Conservation (phyloP, 2,329 filamentous ascomycete species). For the Penicillium sp. region DNA sequence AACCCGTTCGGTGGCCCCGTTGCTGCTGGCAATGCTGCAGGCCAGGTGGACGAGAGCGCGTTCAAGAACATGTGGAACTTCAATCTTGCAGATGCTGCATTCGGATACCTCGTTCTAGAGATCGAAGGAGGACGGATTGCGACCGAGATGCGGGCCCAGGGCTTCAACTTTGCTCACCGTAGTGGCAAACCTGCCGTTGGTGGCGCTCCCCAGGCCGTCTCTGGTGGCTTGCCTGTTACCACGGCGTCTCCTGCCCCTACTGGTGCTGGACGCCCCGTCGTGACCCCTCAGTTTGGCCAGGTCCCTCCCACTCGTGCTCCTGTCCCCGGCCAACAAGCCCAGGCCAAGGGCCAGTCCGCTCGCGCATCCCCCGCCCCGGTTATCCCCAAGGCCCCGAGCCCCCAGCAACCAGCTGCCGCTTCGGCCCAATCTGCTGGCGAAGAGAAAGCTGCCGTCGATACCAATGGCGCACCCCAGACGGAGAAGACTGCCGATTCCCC, state of each 20-base stretch:
- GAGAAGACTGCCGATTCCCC: slow-evolving; percentile 47
- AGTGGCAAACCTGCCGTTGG: slow-evolving; percentile 70
- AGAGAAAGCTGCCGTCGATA: slow-evolving; percentile 51
- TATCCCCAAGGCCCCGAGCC: slow-evolving; percentile 41
- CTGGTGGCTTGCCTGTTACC: slow-evolving; percentile 29
- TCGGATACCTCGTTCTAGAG: slow-evolving; percentile 92
- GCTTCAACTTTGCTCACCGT: slow-evolving; percentile 98
- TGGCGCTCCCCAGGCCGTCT: slow-evolving; percentile 32
- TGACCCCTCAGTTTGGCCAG: slow-evolving; percentile 44
- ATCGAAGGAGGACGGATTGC: slow-evolving; percentile 94
- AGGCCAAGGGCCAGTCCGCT: slow-evolving; percentile 33
- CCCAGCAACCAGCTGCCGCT: slow-evolving; percentile 37
- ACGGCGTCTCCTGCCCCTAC: slow-evolving; percentile 40
- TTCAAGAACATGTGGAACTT: slow-evolving; percentile 99
- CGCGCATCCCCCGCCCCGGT: slow-evolving; percentile 44
- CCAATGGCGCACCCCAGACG: slow-evolving; percentile 54
- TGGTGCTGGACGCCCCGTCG: slow-evolving; percentile 37
- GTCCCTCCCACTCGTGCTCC: slow-evolving; percentile 36
- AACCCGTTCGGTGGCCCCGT: slow-evolving; percentile 93
- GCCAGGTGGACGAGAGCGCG: slow-evolving; percentile 94
- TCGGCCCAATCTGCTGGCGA: slow-evolving; percentile 44
- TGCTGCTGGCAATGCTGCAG: slow-evolving; percentile 67
- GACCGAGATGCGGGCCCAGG: slow-evolving; percentile 97
- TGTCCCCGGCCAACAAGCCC: slow-evolving; percentile 29
- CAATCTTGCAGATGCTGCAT: slow-evolving; percentile 94